Percentiles rank a stretch among this genome's conserved stretches.
Conservation (phyloP, 176 grass and related monocot species). For the Avena atlantica region DNA sequence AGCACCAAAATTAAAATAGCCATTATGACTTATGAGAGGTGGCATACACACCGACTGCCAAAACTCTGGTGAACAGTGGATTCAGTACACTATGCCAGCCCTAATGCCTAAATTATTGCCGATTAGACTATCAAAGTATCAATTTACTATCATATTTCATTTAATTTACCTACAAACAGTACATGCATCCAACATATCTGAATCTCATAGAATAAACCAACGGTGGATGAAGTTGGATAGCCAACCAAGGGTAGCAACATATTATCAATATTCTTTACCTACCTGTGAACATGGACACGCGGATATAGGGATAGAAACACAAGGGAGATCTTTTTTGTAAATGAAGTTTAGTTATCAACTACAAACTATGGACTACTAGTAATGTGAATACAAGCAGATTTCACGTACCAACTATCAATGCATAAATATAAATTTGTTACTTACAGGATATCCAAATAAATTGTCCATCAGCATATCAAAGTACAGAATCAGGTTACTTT, state of each 20-base stretch:
- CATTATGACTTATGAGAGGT: not conserved
- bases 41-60: not conserved
- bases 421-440: not conserved
- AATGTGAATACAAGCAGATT: not conserved
- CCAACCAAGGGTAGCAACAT: not conserved
- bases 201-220: not conserved
- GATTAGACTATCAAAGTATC: not conserved
- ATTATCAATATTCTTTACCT: not conserved
- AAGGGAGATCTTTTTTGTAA: not conserved
- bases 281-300: not conserved
- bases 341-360: not conserved
- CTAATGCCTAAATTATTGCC: not conserved
- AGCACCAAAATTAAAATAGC: not conserved
- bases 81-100: not conserved
- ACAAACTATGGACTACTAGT: not conserved
- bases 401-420: not conserved
- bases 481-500: not conserved
- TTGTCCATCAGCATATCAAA: not conserved
- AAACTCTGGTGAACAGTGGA: not conserved
- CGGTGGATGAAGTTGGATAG: not conserved
- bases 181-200: not conserved
- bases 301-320: not conserved
- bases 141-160: not conserved
- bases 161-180: not conserved
- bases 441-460: conserved; percentile 5